Conservation (phyloP, 495 filamentous ascomycete species). For the Penicillium angulare region DNA sequence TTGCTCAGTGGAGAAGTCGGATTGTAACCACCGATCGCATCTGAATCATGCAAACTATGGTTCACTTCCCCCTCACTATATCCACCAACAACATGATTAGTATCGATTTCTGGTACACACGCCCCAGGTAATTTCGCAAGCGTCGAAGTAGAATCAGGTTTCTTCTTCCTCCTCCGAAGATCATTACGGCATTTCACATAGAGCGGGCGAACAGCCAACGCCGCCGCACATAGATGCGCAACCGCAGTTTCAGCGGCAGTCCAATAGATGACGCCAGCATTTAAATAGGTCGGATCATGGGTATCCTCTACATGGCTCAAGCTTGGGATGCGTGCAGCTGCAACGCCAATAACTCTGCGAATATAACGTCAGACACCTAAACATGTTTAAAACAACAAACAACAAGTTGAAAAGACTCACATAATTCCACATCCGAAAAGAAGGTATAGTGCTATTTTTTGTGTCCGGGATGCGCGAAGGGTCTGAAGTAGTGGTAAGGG, state of each 20-base stretch:
- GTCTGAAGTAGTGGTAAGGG: constrained; percentile 9
- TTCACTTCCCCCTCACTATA: too few species aligned
- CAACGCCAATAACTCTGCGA: constrained; percentile 9
- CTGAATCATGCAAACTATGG: too few species aligned
- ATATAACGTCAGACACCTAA: background rate
- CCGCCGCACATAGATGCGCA: constrained; percentile 12
- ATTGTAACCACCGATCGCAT: too few species aligned
- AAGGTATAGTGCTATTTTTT: constrained; percentile 7
- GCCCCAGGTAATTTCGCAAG: background rate
- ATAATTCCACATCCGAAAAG: constrained; percentile 12
- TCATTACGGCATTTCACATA: constrained; percentile 3
- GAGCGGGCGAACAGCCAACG: constrained; percentile 11
- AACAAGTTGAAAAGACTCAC: constrained; percentile 3
- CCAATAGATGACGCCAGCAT: constrained; percentile 7
- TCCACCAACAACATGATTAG: too few species aligned
- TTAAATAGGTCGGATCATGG: constrained; percentile 9
- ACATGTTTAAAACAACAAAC: background rate
- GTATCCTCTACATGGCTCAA: constrained; percentile 5
- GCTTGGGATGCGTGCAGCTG: constrained; percentile 13
- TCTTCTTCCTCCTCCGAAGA: background rate
- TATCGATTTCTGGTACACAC: background rate
- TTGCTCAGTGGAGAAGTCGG: too few species aligned
- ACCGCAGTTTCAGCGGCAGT: constrained; percentile 10
- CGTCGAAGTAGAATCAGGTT: background rate
- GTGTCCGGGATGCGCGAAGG: constrained; percentile 1